Evolutionary conservation across 257 asterid genomes (phyloP).

Genomic region (Verbena officinalis): DNA sequence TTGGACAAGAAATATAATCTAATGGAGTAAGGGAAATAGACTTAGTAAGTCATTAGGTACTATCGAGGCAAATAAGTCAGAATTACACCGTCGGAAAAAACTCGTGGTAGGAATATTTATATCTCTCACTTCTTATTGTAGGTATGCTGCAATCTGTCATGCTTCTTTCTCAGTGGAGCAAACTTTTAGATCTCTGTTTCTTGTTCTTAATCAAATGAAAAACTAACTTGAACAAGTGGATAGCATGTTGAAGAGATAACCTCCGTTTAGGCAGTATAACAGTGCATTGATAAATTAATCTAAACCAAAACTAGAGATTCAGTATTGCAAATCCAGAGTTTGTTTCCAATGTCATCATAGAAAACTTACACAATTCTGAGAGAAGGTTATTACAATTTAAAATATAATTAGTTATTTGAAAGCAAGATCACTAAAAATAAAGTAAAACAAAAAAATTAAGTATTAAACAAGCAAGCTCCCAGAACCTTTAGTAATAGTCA

Average conservation of each 20-base stretch:
- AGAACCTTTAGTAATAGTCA: slow-evolving; percentile 9
- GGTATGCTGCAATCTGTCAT: not conserved
- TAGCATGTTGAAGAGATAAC: not conserved
- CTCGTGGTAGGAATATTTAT: no score
- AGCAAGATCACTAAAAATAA: not conserved
- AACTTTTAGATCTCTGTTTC: no score
- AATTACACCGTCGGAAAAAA: no score
- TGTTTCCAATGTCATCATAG: not conserved
- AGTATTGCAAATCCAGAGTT: not conserved
- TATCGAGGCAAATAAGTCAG: no score
- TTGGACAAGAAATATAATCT: no score
- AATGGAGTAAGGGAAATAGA: no score
- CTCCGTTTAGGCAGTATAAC: slow-evolving; percentile 1
- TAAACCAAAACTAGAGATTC: slow-evolving; percentile 4
- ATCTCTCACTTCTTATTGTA: no score
- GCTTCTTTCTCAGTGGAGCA: not conserved
- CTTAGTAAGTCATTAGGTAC: no score
- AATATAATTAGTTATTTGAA: not conserved
- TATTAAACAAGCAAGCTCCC: not conserved
- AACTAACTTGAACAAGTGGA: slow-evolving; percentile 12
- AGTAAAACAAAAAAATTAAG: not conserved
- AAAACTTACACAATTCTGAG: slow-evolving; percentile 15
- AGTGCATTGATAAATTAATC: not conserved
- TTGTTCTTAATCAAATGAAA: not conserved
- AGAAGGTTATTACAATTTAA: not conserved